phyloP scores from a whole-genome alignment of 2,329 filamentous ascomycete genomes.

The Aspergillus jensenii region DNA sequence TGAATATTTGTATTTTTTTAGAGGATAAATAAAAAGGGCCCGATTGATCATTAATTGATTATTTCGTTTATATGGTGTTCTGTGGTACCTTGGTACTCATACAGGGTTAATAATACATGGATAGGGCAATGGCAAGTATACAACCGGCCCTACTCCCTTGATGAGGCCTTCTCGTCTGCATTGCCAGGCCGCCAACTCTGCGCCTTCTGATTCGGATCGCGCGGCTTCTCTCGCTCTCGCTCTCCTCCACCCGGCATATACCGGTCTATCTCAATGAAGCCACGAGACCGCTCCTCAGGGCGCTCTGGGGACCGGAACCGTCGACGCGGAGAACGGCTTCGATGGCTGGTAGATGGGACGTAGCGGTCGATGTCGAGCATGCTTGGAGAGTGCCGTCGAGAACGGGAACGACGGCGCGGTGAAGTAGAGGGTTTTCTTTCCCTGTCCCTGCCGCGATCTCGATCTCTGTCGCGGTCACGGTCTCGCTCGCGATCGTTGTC shows the following conservation, averaged over 20 bases:
- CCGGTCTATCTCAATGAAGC: conserved; percentile 43
- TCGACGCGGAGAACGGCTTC: conserved; percentile 42
- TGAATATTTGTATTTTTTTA: neutral
- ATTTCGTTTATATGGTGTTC: neutral
- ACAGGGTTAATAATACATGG: neutral
- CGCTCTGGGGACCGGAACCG: conserved; percentile 38
- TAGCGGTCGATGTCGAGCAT: conserved; percentile 46
- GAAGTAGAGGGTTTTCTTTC: conserved; percentile 17
- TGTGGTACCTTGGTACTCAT: neutral
- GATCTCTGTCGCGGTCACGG: conserved; percentile 10
- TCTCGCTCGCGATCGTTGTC: conserved; percentile 1
- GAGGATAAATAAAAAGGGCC: neutral
- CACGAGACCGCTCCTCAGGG: conserved; percentile 25
- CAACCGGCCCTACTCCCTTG: neutral
- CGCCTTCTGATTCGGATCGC: neutral
- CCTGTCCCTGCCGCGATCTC: conserved; percentile 3
- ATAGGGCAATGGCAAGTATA: neutral
- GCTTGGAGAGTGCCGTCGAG: conserved; percentile 29
- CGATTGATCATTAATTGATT: neutral
- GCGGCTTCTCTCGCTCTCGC: conserved; percentile 13
- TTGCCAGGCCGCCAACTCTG: conserved; percentile 7
- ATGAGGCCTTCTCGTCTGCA: neutral
- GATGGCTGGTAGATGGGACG: conserved; percentile 40
- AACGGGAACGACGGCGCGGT: conserved; percentile 27
- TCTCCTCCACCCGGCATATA: conserved; percentile 41